Evolutionary conservation across 192 early-diverging fungal genomes (phyloP), one percentile per base, ranked within the genome.

Genomic region (Backusella liffmaniae): DNA sequence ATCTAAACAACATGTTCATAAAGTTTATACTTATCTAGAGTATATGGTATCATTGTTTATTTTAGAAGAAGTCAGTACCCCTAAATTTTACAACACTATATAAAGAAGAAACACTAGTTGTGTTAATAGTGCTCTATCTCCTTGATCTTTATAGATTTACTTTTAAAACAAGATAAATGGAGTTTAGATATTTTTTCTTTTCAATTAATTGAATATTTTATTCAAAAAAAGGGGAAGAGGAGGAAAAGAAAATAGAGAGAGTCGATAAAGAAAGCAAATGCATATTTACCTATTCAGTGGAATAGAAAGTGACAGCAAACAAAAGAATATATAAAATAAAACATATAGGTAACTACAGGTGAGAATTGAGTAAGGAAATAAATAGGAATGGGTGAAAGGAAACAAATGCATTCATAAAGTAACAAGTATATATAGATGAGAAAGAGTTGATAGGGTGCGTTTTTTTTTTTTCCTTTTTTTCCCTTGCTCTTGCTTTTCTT

Each of bases 391-490:
- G n/a, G 84, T 59, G 49, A 84, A 77, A 36, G 80, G 73, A 36
- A 86, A 82, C 68, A 85, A 62, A 5, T 84, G 75, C 69, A 84
- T 80, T 79, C 82, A 86, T 76, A 88, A 84, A 65, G 69, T 70
- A 41, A 76, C 81, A 32, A 74, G 51, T 77, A 82, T 82, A 71
- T 41, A 37, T 32, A 21, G 56, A 44, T 44, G 42, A 65, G 39
- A 41, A 7, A n/a, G 15, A 29, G 46, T 35, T 32, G 67, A 26
- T 46, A 67, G 67, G 21, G 16, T 42, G 26, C 26, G 37, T 21
- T 35, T 70, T 70, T 69, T 42, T 46, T 46, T 39, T 68, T 2
- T 21, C 0, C 41, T 68, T 36, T 15, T 69, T 69, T 39, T 69
- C 36, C 36, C 8, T 69, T 36, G 10, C 39, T 69, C 34, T 21